Conservation (phyloP, 1,284 basidiomycete species). For the Cutaneotrichosporon cutaneum region DNA sequence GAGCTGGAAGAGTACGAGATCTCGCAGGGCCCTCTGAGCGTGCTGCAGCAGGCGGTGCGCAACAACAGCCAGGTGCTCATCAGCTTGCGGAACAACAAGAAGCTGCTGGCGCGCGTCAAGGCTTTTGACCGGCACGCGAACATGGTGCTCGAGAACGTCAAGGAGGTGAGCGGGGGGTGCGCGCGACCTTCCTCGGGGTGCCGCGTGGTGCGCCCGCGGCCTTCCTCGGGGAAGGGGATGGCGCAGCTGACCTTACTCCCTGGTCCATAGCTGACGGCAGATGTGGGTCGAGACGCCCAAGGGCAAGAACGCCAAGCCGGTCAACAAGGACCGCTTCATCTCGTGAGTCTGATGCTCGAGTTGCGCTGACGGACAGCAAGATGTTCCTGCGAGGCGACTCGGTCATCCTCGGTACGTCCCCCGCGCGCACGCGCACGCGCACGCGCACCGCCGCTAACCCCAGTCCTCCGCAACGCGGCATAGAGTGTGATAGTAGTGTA, state of each 20-base stretch:
- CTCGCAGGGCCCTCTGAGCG: slow-evolving; percentile 94
- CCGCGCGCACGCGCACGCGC: background rate
- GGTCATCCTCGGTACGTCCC: slow-evolving; percentile 80
- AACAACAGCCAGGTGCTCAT: slow-evolving; percentile 98
- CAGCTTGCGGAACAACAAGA: slow-evolving; percentile 97
- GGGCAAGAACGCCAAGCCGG: slow-evolving; percentile 96
- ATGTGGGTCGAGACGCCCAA: slow-evolving; percentile 99
- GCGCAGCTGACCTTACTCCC: background rate
- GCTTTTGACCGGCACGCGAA: slow-evolving; percentile 99
- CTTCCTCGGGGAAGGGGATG: no score
- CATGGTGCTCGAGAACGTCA: slow-evolving; percentile 97
- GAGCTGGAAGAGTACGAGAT: slow-evolving; percentile 97
- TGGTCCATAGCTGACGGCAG: slow-evolving; percentile 57
- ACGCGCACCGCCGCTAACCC: slow-evolving; percentile 5
- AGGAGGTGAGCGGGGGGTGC: slow-evolving; percentile 63
- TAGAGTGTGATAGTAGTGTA: slow-evolving; percentile 42
- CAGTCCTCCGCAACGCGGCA: slow-evolving; percentile 83
- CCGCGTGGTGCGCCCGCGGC: background rate
- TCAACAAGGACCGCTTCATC: slow-evolving; percentile 99
- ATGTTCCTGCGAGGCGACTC: slow-evolving; percentile 75
- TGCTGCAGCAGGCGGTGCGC: slow-evolving; percentile 94
- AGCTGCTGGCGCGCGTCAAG: slow-evolving; percentile 94
- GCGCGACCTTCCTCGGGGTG: background rate
- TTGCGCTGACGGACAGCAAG: slow-evolving; percentile 39
- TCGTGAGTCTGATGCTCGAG: slow-evolving; percentile 69